Conservation (phyloP, 805 yeast genomes). For the Suhomyces tanzawaensis region DNA sequence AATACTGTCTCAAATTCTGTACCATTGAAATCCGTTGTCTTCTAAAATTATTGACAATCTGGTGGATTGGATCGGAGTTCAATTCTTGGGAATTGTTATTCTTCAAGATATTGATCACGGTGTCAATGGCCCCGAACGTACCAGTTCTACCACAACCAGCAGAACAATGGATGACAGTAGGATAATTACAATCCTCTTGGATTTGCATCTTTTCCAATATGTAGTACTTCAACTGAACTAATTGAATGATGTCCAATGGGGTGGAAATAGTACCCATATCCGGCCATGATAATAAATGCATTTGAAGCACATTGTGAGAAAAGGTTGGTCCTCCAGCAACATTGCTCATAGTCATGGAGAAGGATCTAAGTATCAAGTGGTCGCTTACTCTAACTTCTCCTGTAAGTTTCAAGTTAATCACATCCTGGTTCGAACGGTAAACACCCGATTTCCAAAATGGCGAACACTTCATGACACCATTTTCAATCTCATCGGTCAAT, state of each 20-base stretch:
- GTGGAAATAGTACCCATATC: constrained; percentile 69
- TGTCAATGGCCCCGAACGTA: constrained; percentile 27
- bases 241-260: constrained; percentile 53
- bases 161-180: constrained; percentile 46
- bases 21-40: constrained; percentile 58
- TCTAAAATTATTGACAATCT: constrained; percentile 47
- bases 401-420: constrained; percentile 19
- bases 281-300: constrained; percentile 81
- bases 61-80: constrained; percentile 42
- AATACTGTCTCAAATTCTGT: constrained; percentile 54
- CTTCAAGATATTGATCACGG: constrained; percentile 23
- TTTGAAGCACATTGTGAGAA: constrained; percentile 56
- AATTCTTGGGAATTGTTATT: constrained; percentile 14
- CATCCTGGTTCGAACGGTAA: constrained; percentile 35
- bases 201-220: constrained; percentile 10
- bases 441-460: constrained; percentile 72
- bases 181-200: constrained; percentile 5
- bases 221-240: constrained; percentile 32
- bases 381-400: constrained; percentile 5
- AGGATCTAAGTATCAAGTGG: constrained; percentile 14
- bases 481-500: constrained; percentile 72
- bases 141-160: constrained; percentile 33
- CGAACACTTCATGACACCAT: constrained; percentile 73
- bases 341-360: constrained; percentile 12
- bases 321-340: constrained; percentile 1